A percentile compares a stretch with the other conserved stretches of the same genome.
Evolutionary conservation across 2,329 filamentous ascomycete species (phyloP).

Genomic region (Phialophora chinensis): DNA sequence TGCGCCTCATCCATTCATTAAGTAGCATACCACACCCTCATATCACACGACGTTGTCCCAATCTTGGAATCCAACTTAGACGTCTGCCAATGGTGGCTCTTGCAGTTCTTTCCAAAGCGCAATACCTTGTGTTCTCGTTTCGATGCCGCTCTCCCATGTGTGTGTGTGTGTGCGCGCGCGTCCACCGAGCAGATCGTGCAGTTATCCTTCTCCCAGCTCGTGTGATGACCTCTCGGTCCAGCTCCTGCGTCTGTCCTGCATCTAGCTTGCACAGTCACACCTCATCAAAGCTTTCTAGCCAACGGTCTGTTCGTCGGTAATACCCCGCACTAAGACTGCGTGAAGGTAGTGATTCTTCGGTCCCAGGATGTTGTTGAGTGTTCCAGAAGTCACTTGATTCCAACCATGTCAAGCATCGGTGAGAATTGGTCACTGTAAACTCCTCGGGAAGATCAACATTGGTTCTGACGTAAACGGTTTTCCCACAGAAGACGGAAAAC

Average conservation of each 20-base stretch:
- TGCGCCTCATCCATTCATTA: background rate
- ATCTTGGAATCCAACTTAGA: background rate
- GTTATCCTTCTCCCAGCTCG: background rate
- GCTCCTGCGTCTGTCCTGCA: background rate
- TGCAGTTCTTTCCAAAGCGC: background rate
- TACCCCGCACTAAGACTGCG: background rate
- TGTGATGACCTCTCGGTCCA: too few species aligned
- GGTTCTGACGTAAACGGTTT: background rate
- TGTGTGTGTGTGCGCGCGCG: background rate
- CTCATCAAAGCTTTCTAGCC: background rate
- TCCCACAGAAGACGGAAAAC: background rate
- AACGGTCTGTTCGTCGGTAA: background rate
- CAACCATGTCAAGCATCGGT: background rate
- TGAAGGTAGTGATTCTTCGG: background rate
- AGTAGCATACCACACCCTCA: background rate
- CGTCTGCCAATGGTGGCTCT: background rate
- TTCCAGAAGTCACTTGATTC: background rate
- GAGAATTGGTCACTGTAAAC: background rate
- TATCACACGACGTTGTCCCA: background rate
- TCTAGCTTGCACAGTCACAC: background rate
- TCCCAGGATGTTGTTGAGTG: background rate
- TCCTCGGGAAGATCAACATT: background rate
- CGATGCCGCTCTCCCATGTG: background rate
- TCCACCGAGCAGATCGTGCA: background rate
- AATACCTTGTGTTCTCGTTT: background rate